A percentile compares a stretch with the other conserved stretches of the same genome.
Conservation (phyloP, 495 filamentous ascomycete genomes). For the Podospora comata region DNA sequence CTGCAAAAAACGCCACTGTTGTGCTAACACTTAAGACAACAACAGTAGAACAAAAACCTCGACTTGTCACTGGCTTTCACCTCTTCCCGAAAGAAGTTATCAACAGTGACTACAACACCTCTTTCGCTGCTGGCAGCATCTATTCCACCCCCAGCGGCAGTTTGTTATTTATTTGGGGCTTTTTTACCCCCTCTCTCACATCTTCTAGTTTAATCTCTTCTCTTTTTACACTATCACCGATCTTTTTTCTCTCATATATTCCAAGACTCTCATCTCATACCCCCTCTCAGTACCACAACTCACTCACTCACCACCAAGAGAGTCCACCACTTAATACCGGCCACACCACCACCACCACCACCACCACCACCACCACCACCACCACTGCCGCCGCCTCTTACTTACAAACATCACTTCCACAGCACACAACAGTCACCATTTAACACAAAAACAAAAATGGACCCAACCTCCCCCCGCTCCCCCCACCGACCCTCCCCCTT, state of each 20-base stretch:
- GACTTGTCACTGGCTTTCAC: not conserved
- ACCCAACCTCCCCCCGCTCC: constrained; percentile 14
- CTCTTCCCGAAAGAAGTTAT: not conserved
- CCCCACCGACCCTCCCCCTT: constrained; percentile 8
- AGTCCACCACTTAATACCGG: not conserved
- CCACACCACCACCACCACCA: not conserved
- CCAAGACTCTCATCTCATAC: not conserved
- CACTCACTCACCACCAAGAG: too few relatives aligned
- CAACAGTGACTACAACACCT: not conserved
- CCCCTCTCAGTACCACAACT: not conserved
- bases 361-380: not conserved
- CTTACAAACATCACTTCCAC: too few relatives aligned
- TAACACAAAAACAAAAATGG: constrained; percentile 14
- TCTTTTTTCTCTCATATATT: not conserved
- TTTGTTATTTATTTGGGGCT: not conserved
- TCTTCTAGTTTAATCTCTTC: not conserved
- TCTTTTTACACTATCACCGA: not conserved
- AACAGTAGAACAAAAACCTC: not conserved
- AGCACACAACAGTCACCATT: not conserved
- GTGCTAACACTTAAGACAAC: not conserved
- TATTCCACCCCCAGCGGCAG: not conserved
- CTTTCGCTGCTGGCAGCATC: constrained; percentile 22
- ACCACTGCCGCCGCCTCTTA: not conserved
- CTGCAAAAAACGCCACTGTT: not conserved
- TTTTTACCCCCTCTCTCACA: not conserved